Evolutionary conservation across 306 rosid species (phyloP), one percentile per base, ranked within the genome.

Genomic region (Herpetospermum pedunculosum): DNA sequence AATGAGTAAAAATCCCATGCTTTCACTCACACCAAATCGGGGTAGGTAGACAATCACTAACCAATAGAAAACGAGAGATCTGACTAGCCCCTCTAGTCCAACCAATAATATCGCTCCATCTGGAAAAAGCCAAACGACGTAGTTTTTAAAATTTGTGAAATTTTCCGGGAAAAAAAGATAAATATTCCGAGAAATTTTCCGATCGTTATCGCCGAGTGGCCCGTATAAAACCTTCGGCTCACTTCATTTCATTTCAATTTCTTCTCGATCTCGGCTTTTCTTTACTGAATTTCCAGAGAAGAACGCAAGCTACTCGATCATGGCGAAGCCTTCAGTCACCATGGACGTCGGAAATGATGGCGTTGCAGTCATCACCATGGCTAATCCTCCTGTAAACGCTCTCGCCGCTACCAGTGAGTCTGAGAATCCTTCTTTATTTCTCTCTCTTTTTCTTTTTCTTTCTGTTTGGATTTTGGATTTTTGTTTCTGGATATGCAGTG

Each of bases 301-400:
- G 40, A 23, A 28, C 18, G 34, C 1, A 26, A 68, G 54, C 15
- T 34, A 70, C 19, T 74, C 73, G 59, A 23, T 13, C 52, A 95
- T 91, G 97, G 88, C 89, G 53, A 53, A 79, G 30, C 76, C 80
- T 15, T 85, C 81, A 75, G 91, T 94, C 75, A 95, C 87, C 83
- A 50, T 91, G 83, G 92, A 91, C 77, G 89, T 95, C 65, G 99
- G 97, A 64, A 70, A 44, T 82, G 97, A 95, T 74, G 97, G 92
- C 85, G 97, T 95, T 75, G 99, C 96, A 9, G 77, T 95, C 25
- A 88, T 95, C 79, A 81, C 97, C 67, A 83, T 95, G 73, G 83
- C 79, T 54, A 91, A 95, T 67, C 99, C 96, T 64, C 99, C 99
- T 1, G 99, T 91, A 0, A 91, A 95, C 85, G 99, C 97, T 74